Evolutionary conservation across 2,329 filamentous ascomycete genomes (phyloP).

Genomic region (Elsinoe australis): DNA sequence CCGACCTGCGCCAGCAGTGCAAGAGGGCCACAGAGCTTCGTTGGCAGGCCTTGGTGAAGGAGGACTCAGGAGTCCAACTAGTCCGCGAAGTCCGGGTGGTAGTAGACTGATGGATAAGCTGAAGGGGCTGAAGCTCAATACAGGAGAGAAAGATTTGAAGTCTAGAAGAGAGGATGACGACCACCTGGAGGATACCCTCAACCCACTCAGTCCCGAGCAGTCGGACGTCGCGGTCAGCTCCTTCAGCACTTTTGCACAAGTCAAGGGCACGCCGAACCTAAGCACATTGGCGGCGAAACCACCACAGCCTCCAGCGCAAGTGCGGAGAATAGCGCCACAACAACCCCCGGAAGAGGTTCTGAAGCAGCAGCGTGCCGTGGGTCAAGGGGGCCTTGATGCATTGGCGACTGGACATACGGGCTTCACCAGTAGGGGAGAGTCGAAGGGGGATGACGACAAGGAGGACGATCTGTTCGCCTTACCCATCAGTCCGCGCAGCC

Average conservation of each 20-base stretch:
- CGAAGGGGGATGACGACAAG: slow-evolving; percentile 41
- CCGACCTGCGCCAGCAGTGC: slow-evolving; percentile 30
- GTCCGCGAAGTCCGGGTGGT: slow-evolving; percentile 55
- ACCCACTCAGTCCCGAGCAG: slow-evolving; percentile 54
- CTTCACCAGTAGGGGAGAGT: slow-evolving; percentile 28
- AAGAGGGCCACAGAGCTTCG: slow-evolving; percentile 21
- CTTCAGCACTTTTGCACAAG: slow-evolving; percentile 50
- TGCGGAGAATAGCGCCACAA: slow-evolving; percentile 23
- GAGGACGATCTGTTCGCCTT: slow-evolving; percentile 83
- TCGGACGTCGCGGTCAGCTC: slow-evolving; percentile 57
- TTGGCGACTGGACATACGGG: slow-evolving; percentile 31
- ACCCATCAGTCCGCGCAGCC: slow-evolving; percentile 76
- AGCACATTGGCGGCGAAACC: slow-evolving; percentile 38
- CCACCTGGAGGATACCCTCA: slow-evolving; percentile 29
- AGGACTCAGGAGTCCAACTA: slow-evolving; percentile 44
- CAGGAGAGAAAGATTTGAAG: slow-evolving; percentile 22
- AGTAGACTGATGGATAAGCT: slow-evolving; percentile 70
- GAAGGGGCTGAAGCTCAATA: slow-evolving; percentile 56
- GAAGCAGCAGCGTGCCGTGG: slow-evolving; percentile 33
- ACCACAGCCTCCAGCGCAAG: slow-evolving; percentile 28
- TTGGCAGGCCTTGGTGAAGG: slow-evolving; percentile 32
- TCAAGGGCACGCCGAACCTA: slow-evolving; percentile 41
- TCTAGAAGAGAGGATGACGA: slow-evolving; percentile 22
- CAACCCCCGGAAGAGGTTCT: slow-evolving; percentile 34
- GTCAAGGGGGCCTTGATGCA: slow-evolving; percentile 32